A percentile compares a stretch with the other conserved stretches of the same genome.
phyloP scores from a whole-genome alignment of 2,329 filamentous ascomycete genomes.

The Fusarium dlaminii region DNA sequence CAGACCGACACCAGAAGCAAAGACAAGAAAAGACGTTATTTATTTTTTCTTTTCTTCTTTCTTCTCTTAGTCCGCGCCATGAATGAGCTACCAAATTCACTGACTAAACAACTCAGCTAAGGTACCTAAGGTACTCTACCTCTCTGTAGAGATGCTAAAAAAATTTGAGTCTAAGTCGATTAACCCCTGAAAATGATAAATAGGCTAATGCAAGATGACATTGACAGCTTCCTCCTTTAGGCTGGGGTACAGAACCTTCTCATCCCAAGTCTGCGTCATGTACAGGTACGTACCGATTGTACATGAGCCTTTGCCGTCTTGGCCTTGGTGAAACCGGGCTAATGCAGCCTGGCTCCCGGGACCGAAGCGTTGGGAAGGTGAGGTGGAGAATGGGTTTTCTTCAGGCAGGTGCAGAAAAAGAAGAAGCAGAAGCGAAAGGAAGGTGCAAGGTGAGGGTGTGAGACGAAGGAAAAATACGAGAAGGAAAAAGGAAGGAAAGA shows the following conservation, averaged over 20 bases:
- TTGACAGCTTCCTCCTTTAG: conserved; percentile 37
- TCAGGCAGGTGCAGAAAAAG: conserved; percentile 3
- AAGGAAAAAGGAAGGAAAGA: conserved; percentile 6
- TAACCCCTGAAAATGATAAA: conserved; percentile 2
- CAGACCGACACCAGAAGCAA: conserved; percentile 30
- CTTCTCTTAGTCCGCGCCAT: background rate
- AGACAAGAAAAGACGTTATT: background rate
- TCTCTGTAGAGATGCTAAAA: background rate
- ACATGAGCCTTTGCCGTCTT: background rate
- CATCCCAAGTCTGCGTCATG: conserved; percentile 13
- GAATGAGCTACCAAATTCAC: background rate
- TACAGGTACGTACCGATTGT: conserved; percentile 21
- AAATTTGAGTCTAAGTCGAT: background rate
- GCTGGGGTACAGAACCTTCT: conserved; percentile 15
- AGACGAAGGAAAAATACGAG: background rate
- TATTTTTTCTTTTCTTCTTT: background rate
- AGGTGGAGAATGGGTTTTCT: conserved; percentile 12
- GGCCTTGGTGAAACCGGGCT: conserved; percentile 33
- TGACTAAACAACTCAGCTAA: background rate
- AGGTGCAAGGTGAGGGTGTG: background rate
- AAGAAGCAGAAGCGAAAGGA: background rate
- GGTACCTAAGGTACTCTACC: background rate
- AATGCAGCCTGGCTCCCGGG: conserved; percentile 41
- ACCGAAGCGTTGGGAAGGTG: conserved; percentile 41
- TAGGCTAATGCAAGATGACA: conserved; percentile 41